A percentile compares a stretch with the other conserved stretches of the same genome.
Conservation (phyloP, 148 eudicot genomes). For the Silene uniflora region DNA sequence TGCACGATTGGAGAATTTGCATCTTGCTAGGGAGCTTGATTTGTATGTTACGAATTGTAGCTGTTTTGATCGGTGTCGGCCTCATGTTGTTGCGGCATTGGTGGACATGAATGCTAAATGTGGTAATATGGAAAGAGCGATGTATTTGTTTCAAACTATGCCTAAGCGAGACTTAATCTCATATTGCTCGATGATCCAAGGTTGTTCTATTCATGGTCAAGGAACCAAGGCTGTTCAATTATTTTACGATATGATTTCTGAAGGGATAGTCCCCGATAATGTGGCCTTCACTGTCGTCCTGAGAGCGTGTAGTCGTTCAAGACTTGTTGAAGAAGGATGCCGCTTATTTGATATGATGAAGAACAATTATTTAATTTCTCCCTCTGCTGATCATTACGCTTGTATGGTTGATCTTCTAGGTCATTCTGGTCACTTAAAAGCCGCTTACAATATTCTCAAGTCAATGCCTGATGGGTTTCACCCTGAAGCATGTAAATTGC, state of each 20-base stretch:
- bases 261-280: conserved; percentile 54
- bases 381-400: conserved; percentile 63
- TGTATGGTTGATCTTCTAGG: conserved; percentile 72
- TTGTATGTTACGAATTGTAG: conserved; percentile 34
- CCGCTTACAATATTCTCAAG: conserved; percentile 56
- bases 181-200: conserved; percentile 76
- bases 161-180: conserved; percentile 53
- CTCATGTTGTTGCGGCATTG: conserved; percentile 60
- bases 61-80: conserved; percentile 33
- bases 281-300: conserved; percentile 67
- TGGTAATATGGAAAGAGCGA: conserved; percentile 60
- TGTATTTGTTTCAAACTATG: conserved; percentile 44
- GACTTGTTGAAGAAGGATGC: conserved; percentile 58
- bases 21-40: conserved; percentile 64
- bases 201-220: conserved; percentile 52
- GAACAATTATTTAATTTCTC: conserved; percentile 37
- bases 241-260: conserved; percentile 55
- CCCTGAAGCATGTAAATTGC: conserved; percentile 62
- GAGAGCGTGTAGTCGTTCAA: conserved; percentile 56
- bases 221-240: conserved; percentile 49
- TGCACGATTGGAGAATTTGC: conserved; percentile 48
- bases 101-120: conserved; percentile 79
- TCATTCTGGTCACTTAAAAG: conserved; percentile 51
- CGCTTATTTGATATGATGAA: conserved; percentile 47
- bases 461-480: conserved; percentile 49